phyloP scores from a whole-genome alignment of 192 early-diverging fungal genomes.

The Lobosporangium transversale region DNA sequence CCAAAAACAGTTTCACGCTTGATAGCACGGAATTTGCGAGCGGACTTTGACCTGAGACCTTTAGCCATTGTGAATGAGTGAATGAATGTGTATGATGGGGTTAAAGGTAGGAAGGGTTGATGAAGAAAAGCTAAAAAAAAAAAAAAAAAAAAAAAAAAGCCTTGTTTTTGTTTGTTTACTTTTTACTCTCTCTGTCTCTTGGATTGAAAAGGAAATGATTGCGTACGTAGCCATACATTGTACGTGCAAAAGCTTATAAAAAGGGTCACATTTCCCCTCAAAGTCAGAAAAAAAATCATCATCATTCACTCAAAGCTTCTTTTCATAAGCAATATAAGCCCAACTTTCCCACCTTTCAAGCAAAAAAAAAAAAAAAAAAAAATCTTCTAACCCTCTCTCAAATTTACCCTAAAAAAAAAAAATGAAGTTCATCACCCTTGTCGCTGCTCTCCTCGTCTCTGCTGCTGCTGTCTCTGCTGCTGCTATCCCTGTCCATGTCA shows the following conservation, averaged over 20 bases:
- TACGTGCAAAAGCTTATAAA: slow-evolving; percentile 1
- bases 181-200: slow-evolving; percentile 16
- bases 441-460: slow-evolving; percentile 11
- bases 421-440: slow-evolving; percentile 34
- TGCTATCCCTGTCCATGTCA: slow-evolving; percentile 28
- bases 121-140: no score
- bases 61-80: slow-evolving; percentile 54
- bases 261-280: background rate
- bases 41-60: slow-evolving; percentile 58
- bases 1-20: slow-evolving; percentile 66
- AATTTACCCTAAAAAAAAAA: no score
- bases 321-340: no score
- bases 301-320: no score
- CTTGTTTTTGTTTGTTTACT: slow-evolving; percentile 19
- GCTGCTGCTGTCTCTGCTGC: slow-evolving; percentile 22
- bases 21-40: slow-evolving; percentile 64
- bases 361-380: slow-evolving; percentile 18
- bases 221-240: slow-evolving; percentile 1
- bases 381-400: no score
- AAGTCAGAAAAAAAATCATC: no score
- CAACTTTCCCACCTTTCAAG: no score
- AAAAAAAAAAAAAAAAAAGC: no score
- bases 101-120: background rate
- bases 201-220: background rate
- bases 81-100: background rate